A percentile compares a stretch with the other conserved stretches of the same genome.
These are phyloP conservation scores for Penicillium vulpinum DNA, from an alignment of 2,329 filamentous ascomycete species.

Conservation along the genomic window DNA sequence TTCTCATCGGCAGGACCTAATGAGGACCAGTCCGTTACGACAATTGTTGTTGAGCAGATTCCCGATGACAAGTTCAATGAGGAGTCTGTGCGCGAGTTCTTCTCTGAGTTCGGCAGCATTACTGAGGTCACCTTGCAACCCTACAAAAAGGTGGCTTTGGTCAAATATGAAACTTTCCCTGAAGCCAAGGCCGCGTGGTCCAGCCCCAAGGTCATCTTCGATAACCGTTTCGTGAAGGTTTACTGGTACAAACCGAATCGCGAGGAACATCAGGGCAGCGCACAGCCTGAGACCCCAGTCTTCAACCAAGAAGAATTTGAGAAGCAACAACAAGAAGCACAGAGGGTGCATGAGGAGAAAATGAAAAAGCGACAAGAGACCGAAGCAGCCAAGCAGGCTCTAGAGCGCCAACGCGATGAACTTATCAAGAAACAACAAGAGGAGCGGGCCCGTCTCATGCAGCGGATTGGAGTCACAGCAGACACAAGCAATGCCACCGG, in stretches of 20 bases:
- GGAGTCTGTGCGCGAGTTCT: slow-evolving; percentile 56
- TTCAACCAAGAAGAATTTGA: slow-evolving; percentile 57
- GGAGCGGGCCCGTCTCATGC: slow-evolving; percentile 53
- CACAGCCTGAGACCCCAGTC: slow-evolving; percentile 43
- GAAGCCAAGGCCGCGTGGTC: slow-evolving; percentile 57
- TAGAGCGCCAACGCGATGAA: slow-evolving; percentile 55
- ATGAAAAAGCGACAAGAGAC: slow-evolving; percentile 54
- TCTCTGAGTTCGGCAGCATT: slow-evolving; percentile 59
- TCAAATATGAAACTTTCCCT: slow-evolving; percentile 55
- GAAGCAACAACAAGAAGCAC: slow-evolving; percentile 57
- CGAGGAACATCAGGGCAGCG: slow-evolving; percentile 30
- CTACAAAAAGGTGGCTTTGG: slow-evolving; percentile 55
- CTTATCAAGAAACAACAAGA: slow-evolving; percentile 56
- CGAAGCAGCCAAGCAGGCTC: slow-evolving; percentile 51
- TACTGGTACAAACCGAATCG: slow-evolving; percentile 58
- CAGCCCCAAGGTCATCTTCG: slow-evolving; percentile 63
- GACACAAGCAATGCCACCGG: slow-evolving; percentile 30
- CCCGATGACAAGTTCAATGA: slow-evolving; percentile 59
- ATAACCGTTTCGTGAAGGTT: slow-evolving; percentile 65
- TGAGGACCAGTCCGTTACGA: slow-evolving; percentile 54
- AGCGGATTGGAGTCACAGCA: slow-evolving; percentile 48
- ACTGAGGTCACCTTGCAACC: slow-evolving; percentile 56
- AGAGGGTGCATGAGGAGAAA: slow-evolving; percentile 58
- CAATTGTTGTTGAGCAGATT: slow-evolving; percentile 62
- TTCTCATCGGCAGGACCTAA: slow-evolving; percentile 56